phyloP scores from a whole-genome alignment of 306 rosid genomes.

The Citrullus colocynthis region DNA sequence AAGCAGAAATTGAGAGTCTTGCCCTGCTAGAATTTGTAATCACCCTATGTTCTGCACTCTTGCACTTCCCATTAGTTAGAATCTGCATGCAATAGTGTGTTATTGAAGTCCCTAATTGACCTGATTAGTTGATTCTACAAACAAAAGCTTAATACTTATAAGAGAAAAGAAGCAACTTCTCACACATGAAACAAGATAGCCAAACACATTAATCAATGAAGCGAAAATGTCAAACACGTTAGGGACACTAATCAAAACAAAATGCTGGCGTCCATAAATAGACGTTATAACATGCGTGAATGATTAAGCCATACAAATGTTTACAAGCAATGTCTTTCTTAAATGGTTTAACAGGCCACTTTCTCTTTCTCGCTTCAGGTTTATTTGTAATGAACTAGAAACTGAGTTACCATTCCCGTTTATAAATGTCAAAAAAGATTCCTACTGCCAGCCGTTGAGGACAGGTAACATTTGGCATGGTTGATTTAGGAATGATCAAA shows the following conservation, averaged over 20 bases:
- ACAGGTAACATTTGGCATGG: too few species aligned
- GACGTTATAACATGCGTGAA: not conserved
- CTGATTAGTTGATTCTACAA: not conserved
- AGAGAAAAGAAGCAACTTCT: not conserved
- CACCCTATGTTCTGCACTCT: slow-evolving; percentile 65
- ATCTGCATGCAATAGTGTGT: slow-evolving; percentile 31
- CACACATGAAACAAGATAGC: not conserved
- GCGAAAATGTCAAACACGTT: not conserved
- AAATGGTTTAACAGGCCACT: not conserved
- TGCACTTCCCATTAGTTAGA: slow-evolving; percentile 70
- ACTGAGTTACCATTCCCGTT: not conserved
- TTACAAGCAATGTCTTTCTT: not conserved
- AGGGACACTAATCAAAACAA: not conserved
- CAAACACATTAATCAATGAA: not conserved
- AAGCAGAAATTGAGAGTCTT: slow-evolving; percentile 79
- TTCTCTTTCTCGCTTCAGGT: not conserved
- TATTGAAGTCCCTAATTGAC: not conserved
- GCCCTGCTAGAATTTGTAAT: slow-evolving; percentile 46
- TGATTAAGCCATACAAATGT: not conserved
- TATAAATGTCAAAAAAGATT: not conserved
- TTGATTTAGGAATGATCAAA: too few species aligned
- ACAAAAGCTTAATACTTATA: not conserved
- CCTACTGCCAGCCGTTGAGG: not conserved
- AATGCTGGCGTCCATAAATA: not conserved
- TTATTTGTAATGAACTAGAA: not conserved